Conservation (phyloP, 441 rosid genomes). For the Euphorbia schlechtendalii region DNA sequence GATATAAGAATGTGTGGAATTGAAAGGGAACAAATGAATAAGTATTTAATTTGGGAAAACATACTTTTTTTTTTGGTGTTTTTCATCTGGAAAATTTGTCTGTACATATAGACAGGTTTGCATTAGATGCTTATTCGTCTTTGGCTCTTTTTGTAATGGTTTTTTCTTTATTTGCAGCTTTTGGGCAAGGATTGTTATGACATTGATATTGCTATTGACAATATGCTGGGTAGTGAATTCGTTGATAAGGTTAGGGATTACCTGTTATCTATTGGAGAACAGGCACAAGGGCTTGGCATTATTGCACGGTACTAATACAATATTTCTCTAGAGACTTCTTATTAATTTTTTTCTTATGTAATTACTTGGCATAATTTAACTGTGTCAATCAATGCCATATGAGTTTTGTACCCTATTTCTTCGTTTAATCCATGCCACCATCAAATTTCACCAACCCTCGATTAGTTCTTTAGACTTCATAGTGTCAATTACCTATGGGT, state of each 20-base stretch:
- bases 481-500: background rate
- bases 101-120: too few relatives aligned
- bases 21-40: too few relatives aligned
- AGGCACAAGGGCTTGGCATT: conserved; percentile 59
- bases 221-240: conserved; percentile 79
- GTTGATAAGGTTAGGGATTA: conserved; percentile 67
- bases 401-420: too few relatives aligned
- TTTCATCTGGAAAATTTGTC: too few relatives aligned
- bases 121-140: too few relatives aligned
- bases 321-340: background rate
- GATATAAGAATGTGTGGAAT: too few relatives aligned
- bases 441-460: background rate
- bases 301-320: conserved; percentile 51
- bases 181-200: conserved; percentile 82
- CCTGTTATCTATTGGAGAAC: conserved; percentile 54
- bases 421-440: too few relatives aligned
- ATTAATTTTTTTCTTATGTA: background rate
- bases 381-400: too few relatives aligned
- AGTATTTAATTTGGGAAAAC: background rate
- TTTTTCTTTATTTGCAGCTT: conserved; percentile 49
- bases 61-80: too few relatives aligned
- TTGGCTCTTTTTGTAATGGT: too few relatives aligned
- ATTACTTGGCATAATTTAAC: background rate
- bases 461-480: background rate
- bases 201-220: conserved; percentile 82